phyloP scores from a whole-genome alignment of 257 asterid species.

The Capsicum chinense region DNA sequence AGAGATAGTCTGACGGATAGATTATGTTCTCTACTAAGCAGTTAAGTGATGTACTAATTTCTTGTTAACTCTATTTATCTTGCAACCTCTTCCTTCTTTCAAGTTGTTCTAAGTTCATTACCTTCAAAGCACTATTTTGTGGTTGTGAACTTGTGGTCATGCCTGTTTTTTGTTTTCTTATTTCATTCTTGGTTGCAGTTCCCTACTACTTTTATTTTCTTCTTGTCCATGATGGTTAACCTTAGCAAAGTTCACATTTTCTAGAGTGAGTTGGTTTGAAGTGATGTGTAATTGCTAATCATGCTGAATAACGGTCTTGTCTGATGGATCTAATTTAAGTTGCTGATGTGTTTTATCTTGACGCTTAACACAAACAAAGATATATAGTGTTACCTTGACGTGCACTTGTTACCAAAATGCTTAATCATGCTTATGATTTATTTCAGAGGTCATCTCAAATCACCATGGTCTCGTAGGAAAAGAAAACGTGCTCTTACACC shows the following conservation, averaged over 20 bases:
- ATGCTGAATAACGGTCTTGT: background rate
- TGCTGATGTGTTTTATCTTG: conserved; percentile 4
- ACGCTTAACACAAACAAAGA: background rate
- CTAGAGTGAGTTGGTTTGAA: background rate
- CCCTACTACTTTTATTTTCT: background rate
- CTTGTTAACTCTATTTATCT: background rate
- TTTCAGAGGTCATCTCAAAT: conserved; percentile 78
- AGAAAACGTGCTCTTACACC: conserved; percentile 77
- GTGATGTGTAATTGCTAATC: background rate
- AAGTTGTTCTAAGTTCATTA: conserved; percentile 1
- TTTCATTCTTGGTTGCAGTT: conserved; percentile 16
- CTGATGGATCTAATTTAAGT: conserved; percentile 6
- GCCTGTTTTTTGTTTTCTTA: background rate
- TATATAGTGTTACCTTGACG: conserved; percentile 27
- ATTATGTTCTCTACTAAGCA: background rate
- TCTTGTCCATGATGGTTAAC: background rate
- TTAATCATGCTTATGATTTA: conserved; percentile 33
- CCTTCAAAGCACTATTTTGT: background rate
- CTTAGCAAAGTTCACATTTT: background rate
- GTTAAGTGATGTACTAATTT: background rate
- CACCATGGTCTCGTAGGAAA: conserved; percentile 96
- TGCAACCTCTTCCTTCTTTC: background rate
- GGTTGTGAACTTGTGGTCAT: conserved; percentile 4
- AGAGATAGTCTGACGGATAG: background rate
- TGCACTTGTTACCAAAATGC: conserved; percentile 32